Conservation (phyloP, 2,329 filamentous ascomycete species). For the Scytalidium lignicola region DNA sequence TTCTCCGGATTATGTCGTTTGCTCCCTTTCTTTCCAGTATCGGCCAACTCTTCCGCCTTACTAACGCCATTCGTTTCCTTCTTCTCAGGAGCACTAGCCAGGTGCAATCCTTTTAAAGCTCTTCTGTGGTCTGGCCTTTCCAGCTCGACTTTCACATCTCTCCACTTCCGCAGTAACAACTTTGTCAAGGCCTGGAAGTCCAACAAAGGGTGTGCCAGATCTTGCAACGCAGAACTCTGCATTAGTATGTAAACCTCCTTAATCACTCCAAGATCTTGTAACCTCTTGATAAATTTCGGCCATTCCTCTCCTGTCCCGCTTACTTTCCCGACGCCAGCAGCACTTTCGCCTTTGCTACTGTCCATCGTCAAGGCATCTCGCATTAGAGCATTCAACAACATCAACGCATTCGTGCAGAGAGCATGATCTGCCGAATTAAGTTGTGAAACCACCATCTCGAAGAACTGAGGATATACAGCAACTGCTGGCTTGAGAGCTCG, state of each 20-base stretch:
- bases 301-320: constrained; percentile 62
- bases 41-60: constrained; percentile 28
- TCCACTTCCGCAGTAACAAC: constrained; percentile 81
- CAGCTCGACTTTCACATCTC: constrained; percentile 75
- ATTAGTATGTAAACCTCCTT: constrained; percentile 88
- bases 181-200: constrained; percentile 94
- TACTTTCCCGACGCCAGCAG: constrained; percentile 25
- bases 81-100: constrained; percentile 70
- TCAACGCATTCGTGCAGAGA: constrained; percentile 89
- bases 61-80: constrained; percentile 30
- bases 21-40: constrained; percentile 52
- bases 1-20: constrained; percentile 80
- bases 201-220: constrained; percentile 80
- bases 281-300: constrained; percentile 88
- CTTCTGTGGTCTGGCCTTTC: constrained; percentile 84
- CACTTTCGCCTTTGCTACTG: constrained; percentile 37
- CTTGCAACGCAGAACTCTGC: constrained; percentile 88
- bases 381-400: constrained; percentile 93
- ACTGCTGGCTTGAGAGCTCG: constrained; percentile 88
- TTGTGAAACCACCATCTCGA: constrained; percentile 88
- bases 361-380: constrained; percentile 82
- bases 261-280: constrained; percentile 91
- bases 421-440: constrained; percentile 92
- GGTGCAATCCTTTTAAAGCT: constrained; percentile 70
- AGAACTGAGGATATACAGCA: constrained; percentile 85